Conservation (phyloP, 202 grass and related monocot species). For the Setaria viridis region DNA sequence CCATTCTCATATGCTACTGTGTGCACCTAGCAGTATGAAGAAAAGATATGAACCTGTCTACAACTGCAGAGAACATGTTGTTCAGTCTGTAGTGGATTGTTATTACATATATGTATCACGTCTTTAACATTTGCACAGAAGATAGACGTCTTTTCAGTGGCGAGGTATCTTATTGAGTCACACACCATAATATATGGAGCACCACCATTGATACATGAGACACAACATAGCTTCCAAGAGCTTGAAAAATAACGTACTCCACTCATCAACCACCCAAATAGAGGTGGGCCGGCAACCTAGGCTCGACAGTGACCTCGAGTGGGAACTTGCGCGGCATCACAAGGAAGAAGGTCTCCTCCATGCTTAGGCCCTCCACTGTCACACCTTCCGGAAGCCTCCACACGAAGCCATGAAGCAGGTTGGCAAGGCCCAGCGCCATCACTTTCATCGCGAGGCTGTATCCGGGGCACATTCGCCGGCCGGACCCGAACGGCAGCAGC, state of each 20-base stretch:
- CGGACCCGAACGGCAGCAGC: constrained; percentile 70
- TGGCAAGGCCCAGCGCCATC: constrained; percentile 57
- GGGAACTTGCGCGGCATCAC: constrained; percentile 47
- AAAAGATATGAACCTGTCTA: too few relatives aligned
- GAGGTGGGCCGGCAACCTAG: constrained; percentile 52
- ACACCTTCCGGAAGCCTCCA: constrained; percentile 62
- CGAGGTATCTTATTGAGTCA: not conserved
- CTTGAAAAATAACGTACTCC: not conserved
- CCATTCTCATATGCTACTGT: too few relatives aligned
- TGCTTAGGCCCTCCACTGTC: constrained; percentile 52
- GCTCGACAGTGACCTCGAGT: constrained; percentile 42
- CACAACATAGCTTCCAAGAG: not conserved
- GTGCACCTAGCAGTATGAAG: too few relatives aligned
- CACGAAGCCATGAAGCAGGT: constrained; percentile 61
- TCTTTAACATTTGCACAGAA: too few relatives aligned
- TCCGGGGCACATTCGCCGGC: constrained; percentile 73
- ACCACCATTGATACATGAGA: not conserved
- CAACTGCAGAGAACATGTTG: too few relatives aligned
- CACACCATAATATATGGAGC: not conserved
- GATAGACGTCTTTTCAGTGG: too few relatives aligned
- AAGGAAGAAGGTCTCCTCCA: constrained; percentile 70
- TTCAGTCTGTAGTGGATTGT: too few relatives aligned
- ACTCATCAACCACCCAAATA: constrained; percentile 37
- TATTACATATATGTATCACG: too few relatives aligned
- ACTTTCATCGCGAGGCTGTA: constrained; percentile 67